These are phyloP conservation scores for Colletotrichum sp. DNA, from an alignment of 2,329 filamentous ascomycete species.

Conservation along the genomic window DNA sequence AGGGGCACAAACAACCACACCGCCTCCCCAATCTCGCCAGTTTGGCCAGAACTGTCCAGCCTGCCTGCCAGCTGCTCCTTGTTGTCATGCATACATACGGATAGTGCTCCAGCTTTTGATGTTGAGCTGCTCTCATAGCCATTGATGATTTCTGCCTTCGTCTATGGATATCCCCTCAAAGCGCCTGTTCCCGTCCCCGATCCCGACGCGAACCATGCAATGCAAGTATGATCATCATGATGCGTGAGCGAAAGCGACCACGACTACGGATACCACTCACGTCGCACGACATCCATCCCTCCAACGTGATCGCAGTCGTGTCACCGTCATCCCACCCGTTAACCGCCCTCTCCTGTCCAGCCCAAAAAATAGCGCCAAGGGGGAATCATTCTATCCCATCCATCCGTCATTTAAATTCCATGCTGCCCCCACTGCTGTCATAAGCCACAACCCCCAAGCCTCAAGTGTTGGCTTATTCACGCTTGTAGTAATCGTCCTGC, in stretches of 20 bases:
- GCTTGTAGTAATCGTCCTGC: slow-evolving; percentile 57
- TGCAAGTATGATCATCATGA: neutral
- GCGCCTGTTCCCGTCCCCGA: neutral
- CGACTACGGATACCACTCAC: neutral
- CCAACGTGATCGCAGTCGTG: neutral
- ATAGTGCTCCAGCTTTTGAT: too few relatives aligned
- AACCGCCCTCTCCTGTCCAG: neutral
- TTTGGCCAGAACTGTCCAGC: neutral
- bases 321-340: neutral
- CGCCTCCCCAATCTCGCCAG: neutral
- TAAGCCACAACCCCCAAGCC: neutral
- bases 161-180: neutral
- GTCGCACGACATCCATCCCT: neutral
- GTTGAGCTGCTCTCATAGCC: neutral
- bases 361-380: neutral
- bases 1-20: neutral
- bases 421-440: neutral
- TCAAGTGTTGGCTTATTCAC: neutral
- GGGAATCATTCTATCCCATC: neutral
- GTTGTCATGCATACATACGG: neutral
- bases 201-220: neutral
- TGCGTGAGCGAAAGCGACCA: neutral
- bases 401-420: neutral
- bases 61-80: neutral
- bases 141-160: neutral